Base-by-base conservation (phyloP, 306 rosid species). In the Pueraria montana region DNA sequence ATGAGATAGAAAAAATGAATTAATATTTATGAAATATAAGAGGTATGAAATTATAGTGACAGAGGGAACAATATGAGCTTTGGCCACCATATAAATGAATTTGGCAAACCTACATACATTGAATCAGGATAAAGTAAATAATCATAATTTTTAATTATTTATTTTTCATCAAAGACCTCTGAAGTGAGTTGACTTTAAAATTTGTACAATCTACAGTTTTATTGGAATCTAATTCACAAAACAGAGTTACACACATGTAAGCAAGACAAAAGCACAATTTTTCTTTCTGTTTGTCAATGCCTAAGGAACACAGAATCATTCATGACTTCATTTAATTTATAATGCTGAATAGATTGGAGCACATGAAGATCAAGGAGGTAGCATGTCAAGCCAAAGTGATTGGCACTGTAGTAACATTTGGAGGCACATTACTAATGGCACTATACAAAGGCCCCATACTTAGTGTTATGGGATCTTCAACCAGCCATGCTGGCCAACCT, bases 341-440 rank as follows among this genome's bases (percentile, higher is more conserved):
- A 8, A 0, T 10, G 65, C 61, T 18, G 23, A 10, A 61, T 61
- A 87, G 89, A 56, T 8, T 93, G 89, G 98, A 95, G 87, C 88
- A 61, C 62, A 26, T 93, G 86, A 84, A 92, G 80, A 87, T 91
- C 0, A 93, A 82, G 86, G 92, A 84, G 69, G 14, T 88, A 3
- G 69, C 86, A 56, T 86, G 94, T 27, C 95, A 90, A 74, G 97
- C 94, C 0, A 95, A 95, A 81, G 82, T 95, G 81, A 46, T 88
- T 2, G 98, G 98, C 7, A 95, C 98, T 0, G 59, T 58, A 53
- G 82, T 91, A 72, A 91, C 98, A 2, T 89, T 95, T 2, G 84
- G 88, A 9, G 98, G 97, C 65, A 94, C 98, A 5, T 89, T 95
- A 85, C 11, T 93, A 2, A 90, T 95, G 97, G 92, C 97, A 14